These are phyloP conservation scores for Cystobasidiaceae sp. DNA, from an alignment of 1,284 basidiomycete species.

Conservation along the genomic window DNA sequence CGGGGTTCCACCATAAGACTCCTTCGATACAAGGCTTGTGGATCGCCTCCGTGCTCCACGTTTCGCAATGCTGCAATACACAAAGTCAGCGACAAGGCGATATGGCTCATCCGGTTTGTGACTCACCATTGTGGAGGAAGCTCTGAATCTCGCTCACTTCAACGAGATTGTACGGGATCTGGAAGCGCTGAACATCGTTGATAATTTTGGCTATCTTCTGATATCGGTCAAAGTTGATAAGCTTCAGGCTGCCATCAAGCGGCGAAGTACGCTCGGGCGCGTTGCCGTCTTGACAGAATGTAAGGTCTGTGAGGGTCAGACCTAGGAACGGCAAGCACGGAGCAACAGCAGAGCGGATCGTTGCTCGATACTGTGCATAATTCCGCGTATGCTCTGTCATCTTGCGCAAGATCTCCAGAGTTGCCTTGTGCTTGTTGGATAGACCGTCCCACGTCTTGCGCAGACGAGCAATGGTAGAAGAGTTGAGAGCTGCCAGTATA, in stretches of 20 bases:
- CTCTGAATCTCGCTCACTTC: constrained; percentile 76
- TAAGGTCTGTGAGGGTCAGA: constrained; percentile 52
- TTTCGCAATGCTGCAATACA: constrained; percentile 2
- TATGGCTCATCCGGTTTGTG: neutral
- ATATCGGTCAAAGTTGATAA: constrained; percentile 79
- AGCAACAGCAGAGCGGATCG: constrained; percentile 60
- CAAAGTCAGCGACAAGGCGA: neutral
- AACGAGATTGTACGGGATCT: constrained; percentile 73
- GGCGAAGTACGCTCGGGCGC: constrained; percentile 74
- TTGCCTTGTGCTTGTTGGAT: constrained; percentile 71
- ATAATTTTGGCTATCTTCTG: constrained; percentile 81
- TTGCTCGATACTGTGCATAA: constrained; percentile 82
- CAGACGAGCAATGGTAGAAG: constrained; percentile 45
- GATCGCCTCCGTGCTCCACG: constrained; percentile 20
- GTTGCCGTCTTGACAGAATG: constrained; percentile 93
- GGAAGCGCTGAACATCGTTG: constrained; percentile 87
- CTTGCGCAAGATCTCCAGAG: constrained; percentile 73
- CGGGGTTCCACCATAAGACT: constrained; percentile 24
- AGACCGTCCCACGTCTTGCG: constrained; percentile 60
- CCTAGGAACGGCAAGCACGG: constrained; percentile 90
- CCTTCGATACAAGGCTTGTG: constrained; percentile 22
- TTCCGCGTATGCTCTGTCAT: constrained; percentile 85
- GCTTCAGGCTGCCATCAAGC: constrained; percentile 62
- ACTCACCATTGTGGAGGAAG: constrained; percentile 53
- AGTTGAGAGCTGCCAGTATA: constrained; percentile 49